phyloP scores from a whole-genome alignment of 345 rosid species.

The Boechera retrofracta region DNA sequence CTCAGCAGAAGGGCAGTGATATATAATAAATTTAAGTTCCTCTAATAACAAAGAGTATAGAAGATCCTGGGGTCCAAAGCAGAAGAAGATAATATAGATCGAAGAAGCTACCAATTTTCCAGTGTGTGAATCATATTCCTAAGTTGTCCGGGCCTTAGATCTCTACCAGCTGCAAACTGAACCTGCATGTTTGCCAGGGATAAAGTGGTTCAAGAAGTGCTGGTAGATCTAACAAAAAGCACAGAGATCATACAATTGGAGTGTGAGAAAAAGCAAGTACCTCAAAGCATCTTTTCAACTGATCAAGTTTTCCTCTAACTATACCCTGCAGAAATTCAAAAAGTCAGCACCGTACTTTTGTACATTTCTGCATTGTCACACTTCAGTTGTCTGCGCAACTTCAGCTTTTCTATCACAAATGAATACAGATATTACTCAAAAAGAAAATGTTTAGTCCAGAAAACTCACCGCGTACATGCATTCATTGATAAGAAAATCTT shows the following conservation, averaged over 20 bases:
- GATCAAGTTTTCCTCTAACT: constrained; percentile 7
- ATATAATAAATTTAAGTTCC: neutral
- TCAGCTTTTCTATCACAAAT: neutral
- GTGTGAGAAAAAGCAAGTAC: constrained; percentile 45
- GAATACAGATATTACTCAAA: neutral
- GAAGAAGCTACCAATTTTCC: constrained; percentile 65
- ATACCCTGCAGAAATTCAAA: constrained; percentile 4
- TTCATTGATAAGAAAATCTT: constrained; percentile 94
- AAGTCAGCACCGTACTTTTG: neutral
- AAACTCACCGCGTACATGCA: constrained; percentile 90
- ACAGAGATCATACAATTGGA: neutral
- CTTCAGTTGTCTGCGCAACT: neutral
- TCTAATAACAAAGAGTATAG: neutral
- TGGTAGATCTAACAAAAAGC: neutral
- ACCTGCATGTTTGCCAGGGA: constrained; percentile 53
- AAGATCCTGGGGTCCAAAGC: constrained; percentile 6
- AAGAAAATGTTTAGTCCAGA: constrained; percentile 9
- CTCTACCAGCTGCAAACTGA: constrained; percentile 96
- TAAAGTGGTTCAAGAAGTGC: neutral
- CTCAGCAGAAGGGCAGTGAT: neutral
- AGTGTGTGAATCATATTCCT: constrained; percentile 85
- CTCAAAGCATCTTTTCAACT: constrained; percentile 42
- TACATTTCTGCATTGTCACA: constrained; percentile 7
- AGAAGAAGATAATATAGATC: constrained; percentile 3
- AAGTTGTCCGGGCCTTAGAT: constrained; percentile 88